phyloP scores from a whole-genome alignment of 2,329 filamentous ascomycete genomes.

The Aspergillus latus region DNA sequence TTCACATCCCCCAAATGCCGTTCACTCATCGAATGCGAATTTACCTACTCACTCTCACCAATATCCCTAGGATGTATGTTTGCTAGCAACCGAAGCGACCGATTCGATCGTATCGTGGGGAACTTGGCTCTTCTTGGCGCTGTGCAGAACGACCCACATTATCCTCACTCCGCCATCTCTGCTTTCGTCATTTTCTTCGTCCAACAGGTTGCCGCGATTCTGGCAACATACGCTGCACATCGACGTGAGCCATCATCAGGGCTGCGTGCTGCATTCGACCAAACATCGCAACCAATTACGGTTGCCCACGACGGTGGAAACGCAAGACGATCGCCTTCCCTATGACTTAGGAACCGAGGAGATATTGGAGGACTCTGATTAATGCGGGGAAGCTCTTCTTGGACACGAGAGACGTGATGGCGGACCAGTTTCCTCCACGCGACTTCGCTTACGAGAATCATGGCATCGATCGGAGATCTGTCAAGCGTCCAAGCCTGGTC shows the following conservation, averaged over 20 bases:
- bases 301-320: neutral
- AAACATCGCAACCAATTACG: neutral
- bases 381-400: neutral
- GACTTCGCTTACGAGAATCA: neutral
- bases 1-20: neutral
- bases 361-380: neutral
- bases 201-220: neutral
- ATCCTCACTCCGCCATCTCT: slow-evolving; percentile 1
- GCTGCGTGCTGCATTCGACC: neutral
- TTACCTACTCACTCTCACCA: neutral
- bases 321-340: neutral
- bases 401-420: neutral
- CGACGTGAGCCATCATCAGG: neutral
- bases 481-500: neutral
- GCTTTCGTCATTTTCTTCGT: slow-evolving; percentile 7
- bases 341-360: neutral
- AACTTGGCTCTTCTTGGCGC: slow-evolving; percentile 11
- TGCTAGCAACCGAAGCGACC: neutral
- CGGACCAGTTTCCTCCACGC: neutral
- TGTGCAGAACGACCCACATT: neutral
- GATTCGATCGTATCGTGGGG: neutral
- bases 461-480: neutral
- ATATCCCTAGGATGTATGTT: neutral
- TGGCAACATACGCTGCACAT: neutral
- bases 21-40: neutral